Evolutionary conservation across 2,329 filamentous ascomycete species (phyloP).

Genomic region (Paecilomyces variotii): DNA sequence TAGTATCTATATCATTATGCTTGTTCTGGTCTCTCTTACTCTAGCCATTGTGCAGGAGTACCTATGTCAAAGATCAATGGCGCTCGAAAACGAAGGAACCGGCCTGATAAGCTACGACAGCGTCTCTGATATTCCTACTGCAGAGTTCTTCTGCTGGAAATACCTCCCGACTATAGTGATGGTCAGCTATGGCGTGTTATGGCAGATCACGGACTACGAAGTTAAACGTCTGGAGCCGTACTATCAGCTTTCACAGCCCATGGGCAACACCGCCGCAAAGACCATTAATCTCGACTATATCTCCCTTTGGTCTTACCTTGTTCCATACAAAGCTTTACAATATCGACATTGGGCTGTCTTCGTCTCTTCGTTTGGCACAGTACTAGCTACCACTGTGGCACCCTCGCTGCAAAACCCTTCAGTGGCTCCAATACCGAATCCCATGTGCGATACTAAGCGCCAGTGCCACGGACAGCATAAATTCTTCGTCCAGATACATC

Average conservation of each 20-base stretch:
- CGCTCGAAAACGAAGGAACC: conserved; percentile 24
- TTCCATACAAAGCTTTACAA: conserved; percentile 37
- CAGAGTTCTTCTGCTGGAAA: conserved; percentile 29
- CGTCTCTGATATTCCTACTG: conserved; percentile 17
- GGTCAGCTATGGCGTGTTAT: conserved; percentile 42
- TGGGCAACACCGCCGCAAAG: conserved; percentile 21
- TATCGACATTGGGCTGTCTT: conserved; percentile 42
- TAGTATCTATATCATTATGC: conserved; percentile 20
- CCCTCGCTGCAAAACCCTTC: conserved; percentile 42
- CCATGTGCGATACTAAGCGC: conserved; percentile 12
- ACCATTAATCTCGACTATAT: conserved; percentile 44
- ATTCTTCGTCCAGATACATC: conserved; percentile 36
- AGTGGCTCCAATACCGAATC: conserved; percentile 29
- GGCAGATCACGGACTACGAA: conserved; percentile 44
- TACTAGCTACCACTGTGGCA: conserved; percentile 38
- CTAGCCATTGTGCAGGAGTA: conserved; percentile 27
- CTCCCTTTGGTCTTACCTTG: conserved; percentile 39
- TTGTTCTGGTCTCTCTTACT: conserved; percentile 20
- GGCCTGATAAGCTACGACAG: conserved; percentile 22
- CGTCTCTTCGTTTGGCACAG: conserved; percentile 37
- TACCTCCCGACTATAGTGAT: conserved; percentile 40
- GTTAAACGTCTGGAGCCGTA: conserved; percentile 45
- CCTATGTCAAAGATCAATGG: conserved; percentile 26
- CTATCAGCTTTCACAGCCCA: conserved; percentile 33
- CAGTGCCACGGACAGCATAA: conserved; percentile 22